These are phyloP conservation scores for Sporisorium exsertum DNA, from an alignment of 1,284 basidiomycete genomes.

Conservation along the genomic window DNA sequence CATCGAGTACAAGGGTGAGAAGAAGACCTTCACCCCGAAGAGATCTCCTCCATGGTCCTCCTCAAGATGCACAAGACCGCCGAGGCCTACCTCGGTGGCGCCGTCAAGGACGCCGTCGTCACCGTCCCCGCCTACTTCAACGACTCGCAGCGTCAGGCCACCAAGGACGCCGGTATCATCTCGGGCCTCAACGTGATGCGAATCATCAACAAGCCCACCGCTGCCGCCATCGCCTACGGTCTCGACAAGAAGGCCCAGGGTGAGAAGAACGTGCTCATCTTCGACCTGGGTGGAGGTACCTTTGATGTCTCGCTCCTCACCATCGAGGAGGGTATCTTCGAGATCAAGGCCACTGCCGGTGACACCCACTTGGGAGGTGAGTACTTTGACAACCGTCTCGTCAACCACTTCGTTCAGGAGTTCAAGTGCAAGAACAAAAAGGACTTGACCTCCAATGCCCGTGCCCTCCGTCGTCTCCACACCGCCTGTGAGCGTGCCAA, in stretches of 20 bases:
- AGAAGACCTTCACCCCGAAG: too few species aligned
- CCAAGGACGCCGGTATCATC: constrained; percentile 92
- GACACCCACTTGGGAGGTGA: constrained; percentile 99
- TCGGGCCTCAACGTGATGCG: constrained; percentile 91
- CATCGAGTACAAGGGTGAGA: too few species aligned
- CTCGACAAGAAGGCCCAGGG: constrained; percentile 84
- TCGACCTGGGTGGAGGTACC: constrained; percentile 98
- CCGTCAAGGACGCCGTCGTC: constrained; percentile 88
- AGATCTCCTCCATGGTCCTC: constrained; percentile 97
- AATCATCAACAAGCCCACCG: constrained; percentile 96
- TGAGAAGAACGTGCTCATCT: constrained; percentile 94
- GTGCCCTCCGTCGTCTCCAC: constrained; percentile 95
- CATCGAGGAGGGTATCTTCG: constrained; percentile 98
- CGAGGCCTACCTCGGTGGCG: constrained; percentile 90
- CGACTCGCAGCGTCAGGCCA: constrained; percentile 94
- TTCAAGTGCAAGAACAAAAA: constrained; percentile 99
- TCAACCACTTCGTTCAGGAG: constrained; percentile 97
- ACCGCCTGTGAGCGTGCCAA: constrained; percentile 99
- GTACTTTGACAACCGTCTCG: constrained; percentile 95
- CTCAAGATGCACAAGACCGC: constrained; percentile 98
- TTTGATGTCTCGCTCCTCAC: constrained; percentile 98
- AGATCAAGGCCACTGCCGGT: constrained; percentile 98
- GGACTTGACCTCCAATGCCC: constrained; percentile 90
- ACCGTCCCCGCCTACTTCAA: constrained; percentile 96
- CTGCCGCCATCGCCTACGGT: constrained; percentile 94